Evolutionary conservation across 768 basidiomycete genomes (phyloP).

Genomic region (Mycena crocata): DNA sequence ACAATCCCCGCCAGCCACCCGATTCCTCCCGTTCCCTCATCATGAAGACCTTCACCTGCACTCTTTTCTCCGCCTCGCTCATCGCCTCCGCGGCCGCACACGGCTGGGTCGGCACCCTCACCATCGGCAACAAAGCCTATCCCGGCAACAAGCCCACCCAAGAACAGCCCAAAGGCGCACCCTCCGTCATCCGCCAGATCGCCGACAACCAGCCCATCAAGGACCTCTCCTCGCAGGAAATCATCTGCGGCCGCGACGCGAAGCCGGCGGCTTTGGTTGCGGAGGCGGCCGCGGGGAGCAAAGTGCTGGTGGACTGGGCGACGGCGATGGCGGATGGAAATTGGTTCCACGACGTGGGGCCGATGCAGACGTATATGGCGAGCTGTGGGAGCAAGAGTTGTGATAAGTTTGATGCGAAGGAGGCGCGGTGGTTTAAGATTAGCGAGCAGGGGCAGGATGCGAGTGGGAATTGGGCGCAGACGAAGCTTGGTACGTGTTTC

Average conservation of each 20-base stretch:
- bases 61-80: constrained; percentile 21
- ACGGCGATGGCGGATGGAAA: constrained; percentile 28
- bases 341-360: constrained; percentile 44
- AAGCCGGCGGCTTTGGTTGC: constrained; percentile 58
- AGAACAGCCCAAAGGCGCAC: background rate
- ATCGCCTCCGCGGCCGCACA: constrained; percentile 30
- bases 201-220: constrained; percentile 43
- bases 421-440: constrained; percentile 69
- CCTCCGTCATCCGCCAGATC: constrained; percentile 31
- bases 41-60: constrained; percentile 16
- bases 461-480: constrained; percentile 52
- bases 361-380: constrained; percentile 52
- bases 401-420: constrained; percentile 53
- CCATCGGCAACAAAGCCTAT: constrained; percentile 19
- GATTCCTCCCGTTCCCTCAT: background rate
- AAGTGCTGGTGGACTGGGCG: constrained; percentile 56
- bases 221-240: constrained; percentile 52
- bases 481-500: constrained; percentile 48
- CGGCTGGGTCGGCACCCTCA: constrained; percentile 29
- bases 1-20: background rate
- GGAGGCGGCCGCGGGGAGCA: constrained; percentile 58
- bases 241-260: constrained; percentile 62
- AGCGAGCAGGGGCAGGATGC: constrained; percentile 48
- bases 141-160: constrained; percentile 24
- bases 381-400: constrained; percentile 57